Base-by-base conservation (phyloP, 805 yeast genomes). In the Saccharomycodes ludwigii region DNA sequence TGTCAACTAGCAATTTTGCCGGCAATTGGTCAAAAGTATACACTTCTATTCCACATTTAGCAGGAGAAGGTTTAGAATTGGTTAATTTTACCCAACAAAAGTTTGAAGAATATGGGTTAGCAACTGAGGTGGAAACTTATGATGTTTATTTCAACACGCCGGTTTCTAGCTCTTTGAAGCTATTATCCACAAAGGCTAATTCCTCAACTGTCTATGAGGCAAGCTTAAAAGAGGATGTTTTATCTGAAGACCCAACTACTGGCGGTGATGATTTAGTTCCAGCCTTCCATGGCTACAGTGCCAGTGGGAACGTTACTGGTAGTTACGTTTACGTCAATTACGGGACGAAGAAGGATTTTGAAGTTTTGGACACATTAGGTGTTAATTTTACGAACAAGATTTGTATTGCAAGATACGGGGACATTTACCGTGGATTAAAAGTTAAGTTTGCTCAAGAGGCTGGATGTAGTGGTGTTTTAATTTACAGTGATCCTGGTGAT, bases 241-340 rank as follows among this genome's bases (percentile, higher is more conserved):
- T 80, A 31, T 54, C 57, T 29, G 73, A 71, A 40, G 78, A 73
- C 40, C 56, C 59, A 29, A 55, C 61, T 8, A 59, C 65, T 1
- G 31, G 51, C 37, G 46, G 53, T 50, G 59, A 60, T 18, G 69
- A 65, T 37, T 52, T 63, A 21, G 65, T 76, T 17, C 86, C 85
- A 10, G 74, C 84, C 0, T 81, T 80, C 58, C 76, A 76, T 47
- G 85, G 83, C 2, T 80, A 76, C 45, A 73, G 82, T 4, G 85
- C 81, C 7, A 65, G 68, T 34, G 93, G 91, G 24, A 76, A 78
- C 43, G 81, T 73, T 27, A 76, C 84, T 4, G 79, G 73, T 2
- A 58, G 68, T 38, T 70, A 65, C 37, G 65, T 80, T 4, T 80
- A 69, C 50, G 83, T 73, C 29, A 76, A 80, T 49, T 76, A 72